Evolutionary conservation across 1,284 basidiomycete genomes (phyloP).

Genomic region (Sutorius eximius): DNA sequence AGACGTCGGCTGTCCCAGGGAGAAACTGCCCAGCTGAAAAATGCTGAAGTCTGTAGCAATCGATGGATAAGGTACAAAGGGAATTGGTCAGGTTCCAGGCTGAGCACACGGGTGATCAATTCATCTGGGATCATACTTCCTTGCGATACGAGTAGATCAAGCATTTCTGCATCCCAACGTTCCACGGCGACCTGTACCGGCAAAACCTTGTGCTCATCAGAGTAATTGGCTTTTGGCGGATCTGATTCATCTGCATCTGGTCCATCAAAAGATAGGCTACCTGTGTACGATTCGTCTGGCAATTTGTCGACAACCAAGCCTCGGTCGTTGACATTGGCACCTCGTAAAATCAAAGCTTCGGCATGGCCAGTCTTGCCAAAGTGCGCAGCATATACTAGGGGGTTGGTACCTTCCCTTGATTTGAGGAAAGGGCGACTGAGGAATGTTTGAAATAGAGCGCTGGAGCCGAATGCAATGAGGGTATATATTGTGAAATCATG

Average conservation of each 20-base stretch:
- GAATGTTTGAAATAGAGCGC: not conserved
- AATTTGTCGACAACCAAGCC: not conserved
- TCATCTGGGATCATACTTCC: not conserved
- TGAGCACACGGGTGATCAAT: not conserved
- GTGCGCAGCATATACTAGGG: conserved; percentile 10
- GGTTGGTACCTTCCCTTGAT: not conserved
- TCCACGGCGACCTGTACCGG: conserved; percentile 8
- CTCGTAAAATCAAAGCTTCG: not conserved
- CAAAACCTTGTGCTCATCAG: not conserved
- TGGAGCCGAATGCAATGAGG: conserved; percentile 7
- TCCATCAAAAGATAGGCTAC: too few species aligned
- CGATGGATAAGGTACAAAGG: not conserved
- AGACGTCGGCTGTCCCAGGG: conserved; percentile 1
- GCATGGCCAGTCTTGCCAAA: not conserved
- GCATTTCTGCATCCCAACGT: not conserved
- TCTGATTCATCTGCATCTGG: not conserved
- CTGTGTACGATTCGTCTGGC: not conserved
- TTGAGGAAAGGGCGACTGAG: not conserved
- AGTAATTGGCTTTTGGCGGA: not conserved
- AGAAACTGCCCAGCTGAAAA: not conserved
- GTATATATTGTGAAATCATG: conserved; percentile 9
- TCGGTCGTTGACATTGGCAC: not conserved
- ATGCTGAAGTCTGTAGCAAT: conserved; percentile 1
- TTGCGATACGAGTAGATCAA: conserved; percentile 1
- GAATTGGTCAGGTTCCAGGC: not conserved